Evolutionary conservation across 805 yeast species (phyloP).

Genomic region (Saccharomycopsis javanensis): DNA sequence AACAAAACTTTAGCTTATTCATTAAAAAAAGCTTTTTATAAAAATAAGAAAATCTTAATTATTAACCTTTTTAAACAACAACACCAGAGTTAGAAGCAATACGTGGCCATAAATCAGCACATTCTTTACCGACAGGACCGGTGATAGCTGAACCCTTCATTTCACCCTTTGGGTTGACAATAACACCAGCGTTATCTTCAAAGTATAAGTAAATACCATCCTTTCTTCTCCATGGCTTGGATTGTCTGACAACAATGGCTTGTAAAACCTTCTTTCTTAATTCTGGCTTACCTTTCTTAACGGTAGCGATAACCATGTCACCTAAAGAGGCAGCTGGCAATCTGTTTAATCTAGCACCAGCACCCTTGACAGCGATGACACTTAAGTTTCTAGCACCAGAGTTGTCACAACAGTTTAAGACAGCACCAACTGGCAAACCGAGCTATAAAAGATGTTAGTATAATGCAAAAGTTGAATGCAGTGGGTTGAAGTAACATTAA

Average conservation of each 20-base stretch:
- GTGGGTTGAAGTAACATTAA: too few species aligned
- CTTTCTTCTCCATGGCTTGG: constrained; percentile 99
- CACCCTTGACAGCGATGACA: constrained; percentile 97
- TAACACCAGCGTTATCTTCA: constrained; percentile 99
- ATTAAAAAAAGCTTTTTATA: constrained; percentile 7
- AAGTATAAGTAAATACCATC: constrained; percentile 99
- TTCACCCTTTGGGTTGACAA: constrained; percentile 99
- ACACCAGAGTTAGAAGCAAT: constrained; percentile 99
- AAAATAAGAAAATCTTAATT: constrained; percentile 1
- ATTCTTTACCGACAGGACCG: constrained; percentile 99
- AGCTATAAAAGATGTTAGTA: constrained; percentile 39
- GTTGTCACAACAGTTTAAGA: constrained; percentile 99
- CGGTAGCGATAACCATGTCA: constrained; percentile 99
- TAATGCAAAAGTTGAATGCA: too few species aligned
- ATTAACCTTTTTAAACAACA: constrained; percentile 64
- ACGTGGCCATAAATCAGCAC: constrained; percentile 99
- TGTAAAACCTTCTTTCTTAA: constrained; percentile 99
- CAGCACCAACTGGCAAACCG: constrained; percentile 99
- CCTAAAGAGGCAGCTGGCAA: constrained; percentile 99
- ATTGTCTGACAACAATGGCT: constrained; percentile 98
- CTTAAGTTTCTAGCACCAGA: constrained; percentile 99
- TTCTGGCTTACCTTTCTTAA: constrained; percentile 99
- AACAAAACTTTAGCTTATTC: constrained; percentile 7
- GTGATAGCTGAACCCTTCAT: constrained; percentile 99
- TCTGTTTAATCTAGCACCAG: constrained; percentile 99